Evolutionary conservation across 129 eudicot genomes (phyloP).

Genomic region (Artemisia annua): DNA sequence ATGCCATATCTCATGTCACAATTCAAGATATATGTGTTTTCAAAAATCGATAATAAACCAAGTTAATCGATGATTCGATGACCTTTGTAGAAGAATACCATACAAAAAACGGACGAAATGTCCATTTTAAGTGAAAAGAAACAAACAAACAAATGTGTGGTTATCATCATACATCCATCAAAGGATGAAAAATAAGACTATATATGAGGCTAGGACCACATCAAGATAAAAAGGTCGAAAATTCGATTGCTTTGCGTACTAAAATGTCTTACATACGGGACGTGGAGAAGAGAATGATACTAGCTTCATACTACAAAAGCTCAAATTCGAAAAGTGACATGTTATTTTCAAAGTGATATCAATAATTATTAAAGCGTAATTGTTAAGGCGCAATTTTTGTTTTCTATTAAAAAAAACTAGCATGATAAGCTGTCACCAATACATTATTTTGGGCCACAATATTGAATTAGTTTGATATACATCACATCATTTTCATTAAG

Average conservation of each 20-base stretch:
- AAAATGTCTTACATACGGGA: neutral
- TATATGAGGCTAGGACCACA: slow-evolving; percentile 21
- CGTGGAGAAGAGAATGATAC: slow-evolving; percentile 12
- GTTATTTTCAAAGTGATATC: neutral
- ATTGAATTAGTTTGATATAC: too few relatives aligned
- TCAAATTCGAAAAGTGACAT: slow-evolving; percentile 12
- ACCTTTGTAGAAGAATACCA: neutral
- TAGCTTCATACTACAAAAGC: neutral
- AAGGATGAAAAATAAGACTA: too few relatives aligned
- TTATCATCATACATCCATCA: neutral
- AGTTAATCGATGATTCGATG: too few relatives aligned
- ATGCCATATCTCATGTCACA: slow-evolving; percentile 10
- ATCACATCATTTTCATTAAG: too few relatives aligned
- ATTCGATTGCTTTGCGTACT: slow-evolving; percentile 9
- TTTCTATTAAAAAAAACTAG: neutral
- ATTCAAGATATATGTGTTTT: neutral
- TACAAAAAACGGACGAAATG: neutral
- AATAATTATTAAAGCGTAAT: neutral
- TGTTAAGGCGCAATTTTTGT: neutral
- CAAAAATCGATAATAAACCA: too few relatives aligned
- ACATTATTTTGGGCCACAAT: too few relatives aligned
- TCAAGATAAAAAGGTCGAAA: slow-evolving; percentile 12
- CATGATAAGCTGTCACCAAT: neutral
- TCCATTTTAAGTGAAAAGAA: neutral
- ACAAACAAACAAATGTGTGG: neutral